These are phyloP conservation scores for Trichoderma gamsii DNA, from an alignment of 495 filamentous ascomycete genomes.

Conservation along the genomic window DNA sequence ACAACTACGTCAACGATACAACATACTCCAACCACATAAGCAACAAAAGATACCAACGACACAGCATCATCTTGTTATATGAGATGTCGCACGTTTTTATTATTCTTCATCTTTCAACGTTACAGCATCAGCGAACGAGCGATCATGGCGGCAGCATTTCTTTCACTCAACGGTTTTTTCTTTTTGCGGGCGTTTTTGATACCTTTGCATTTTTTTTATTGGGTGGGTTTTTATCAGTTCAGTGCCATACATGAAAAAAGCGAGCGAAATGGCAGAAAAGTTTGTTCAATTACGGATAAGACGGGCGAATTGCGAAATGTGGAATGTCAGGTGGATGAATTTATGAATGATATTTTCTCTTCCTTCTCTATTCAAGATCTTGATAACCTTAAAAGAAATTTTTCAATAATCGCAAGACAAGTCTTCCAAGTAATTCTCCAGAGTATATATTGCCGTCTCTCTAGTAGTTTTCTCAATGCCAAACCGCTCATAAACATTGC, in stretches of 20 bases:
- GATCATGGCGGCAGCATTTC: not conserved
- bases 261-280: not conserved
- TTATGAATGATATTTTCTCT: constrained; percentile 3
- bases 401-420: too few relatives aligned
- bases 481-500: not conserved
- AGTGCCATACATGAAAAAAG: not conserved
- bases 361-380: not conserved
- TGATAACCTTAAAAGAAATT: too few relatives aligned
- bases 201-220: not conserved
- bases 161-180: not conserved
- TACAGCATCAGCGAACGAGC: constrained; percentile 4
- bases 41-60: not conserved
- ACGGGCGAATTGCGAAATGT: not conserved
- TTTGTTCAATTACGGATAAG: not conserved
- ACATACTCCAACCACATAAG: not conserved
- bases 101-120: not conserved
- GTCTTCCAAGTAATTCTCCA: too few relatives aligned
- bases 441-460: not conserved
- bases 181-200: not conserved
- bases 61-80: not conserved
- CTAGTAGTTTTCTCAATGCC: not conserved
- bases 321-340: not conserved
- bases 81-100: not conserved
- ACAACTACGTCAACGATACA: not conserved
- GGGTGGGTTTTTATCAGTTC: not conserved